These are phyloP conservation scores for Hydnomerulius pinastri DNA, from an alignment of 768 basidiomycete species.

Conservation along the genomic window DNA sequence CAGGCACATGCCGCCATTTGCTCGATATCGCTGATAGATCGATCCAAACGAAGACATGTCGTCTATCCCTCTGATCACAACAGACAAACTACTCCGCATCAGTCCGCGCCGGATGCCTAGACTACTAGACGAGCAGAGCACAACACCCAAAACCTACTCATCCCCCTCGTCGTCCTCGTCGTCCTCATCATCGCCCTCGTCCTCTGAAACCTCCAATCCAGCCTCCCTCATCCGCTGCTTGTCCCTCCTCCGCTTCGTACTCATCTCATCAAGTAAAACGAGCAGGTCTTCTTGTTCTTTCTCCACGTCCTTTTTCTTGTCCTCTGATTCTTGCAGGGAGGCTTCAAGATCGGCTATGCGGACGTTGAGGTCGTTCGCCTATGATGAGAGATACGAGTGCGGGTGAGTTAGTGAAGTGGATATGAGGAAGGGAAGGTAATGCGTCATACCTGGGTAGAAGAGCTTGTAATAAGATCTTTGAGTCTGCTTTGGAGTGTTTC, in stretches of 20 bases:
- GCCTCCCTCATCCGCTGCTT: constrained; percentile 74
- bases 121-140: no score
- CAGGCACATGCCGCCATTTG: no score
- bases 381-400: neutral
- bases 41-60: neutral
- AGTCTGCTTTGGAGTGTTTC: constrained; percentile 65
- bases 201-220: constrained; percentile 89
- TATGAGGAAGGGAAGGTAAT: constrained; percentile 4
- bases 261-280: constrained; percentile 90
- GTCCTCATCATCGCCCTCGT: constrained; percentile 78
- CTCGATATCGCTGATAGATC: no score
- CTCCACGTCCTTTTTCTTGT: constrained; percentile 78
- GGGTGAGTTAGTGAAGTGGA: neutral
- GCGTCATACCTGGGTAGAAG: constrained; percentile 41
- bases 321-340: constrained; percentile 54
- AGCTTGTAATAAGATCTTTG: constrained; percentile 37
- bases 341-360: constrained; percentile 49
- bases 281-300: constrained; percentile 97
- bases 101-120: no score
- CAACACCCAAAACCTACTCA: no score
- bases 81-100: no score
- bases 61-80: neutral
- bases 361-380: constrained; percentile 49
- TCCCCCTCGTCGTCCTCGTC: constrained; percentile 47
- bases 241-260: constrained; percentile 80